phyloP scores from a whole-genome alignment of 2,329 filamentous ascomycete species.

The Pseudovirgaria hyperparasitica region DNA sequence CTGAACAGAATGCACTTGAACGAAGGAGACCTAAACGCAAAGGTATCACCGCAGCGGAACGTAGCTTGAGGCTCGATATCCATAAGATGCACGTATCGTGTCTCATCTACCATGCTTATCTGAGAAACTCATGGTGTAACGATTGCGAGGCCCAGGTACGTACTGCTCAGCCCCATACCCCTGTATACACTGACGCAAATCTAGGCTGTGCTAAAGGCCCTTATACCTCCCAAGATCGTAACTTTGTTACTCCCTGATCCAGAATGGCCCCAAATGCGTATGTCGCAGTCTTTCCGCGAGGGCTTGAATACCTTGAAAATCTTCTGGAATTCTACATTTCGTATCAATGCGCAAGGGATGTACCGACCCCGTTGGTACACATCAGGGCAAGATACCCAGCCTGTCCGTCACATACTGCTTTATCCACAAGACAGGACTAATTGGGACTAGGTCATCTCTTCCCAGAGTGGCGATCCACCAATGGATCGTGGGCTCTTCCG shows the following conservation, averaged over 20 bases:
- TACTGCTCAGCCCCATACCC: conserved; percentile 1
- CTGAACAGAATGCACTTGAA: conserved; percentile 12
- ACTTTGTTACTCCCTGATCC: conserved; percentile 56
- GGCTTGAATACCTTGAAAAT: conserved; percentile 59
- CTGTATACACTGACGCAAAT: conserved; percentile 1
- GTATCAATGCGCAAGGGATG: conserved; percentile 44
- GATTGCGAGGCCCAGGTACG: conserved; percentile 51
- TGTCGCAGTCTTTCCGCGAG: conserved; percentile 63
- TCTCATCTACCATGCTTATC: conserved; percentile 62
- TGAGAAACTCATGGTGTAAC: conserved; percentile 84
- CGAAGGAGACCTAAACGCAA: conserved; percentile 30
- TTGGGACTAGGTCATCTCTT: conserved; percentile 35
- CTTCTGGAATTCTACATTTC: conserved; percentile 58
- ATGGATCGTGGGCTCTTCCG: conserved; percentile 63
- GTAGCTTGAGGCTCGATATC: conserved; percentile 53
- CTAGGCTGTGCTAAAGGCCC: conserved; percentile 34
- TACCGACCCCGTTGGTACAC: conserved; percentile 55
- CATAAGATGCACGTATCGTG: conserved; percentile 82
- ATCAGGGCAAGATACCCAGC: conserved; percentile 33
- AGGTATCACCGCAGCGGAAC: conserved; percentile 43
- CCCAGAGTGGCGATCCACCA: conserved; percentile 46
- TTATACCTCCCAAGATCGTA: conserved; percentile 54
- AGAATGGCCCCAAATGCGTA: conserved; percentile 59
- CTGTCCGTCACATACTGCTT: conserved; percentile 6
- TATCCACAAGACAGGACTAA: conserved; percentile 3